phyloP scores from a whole-genome alignment of 2,329 filamentous ascomycete genomes.

The Nothophoma quercina region DNA sequence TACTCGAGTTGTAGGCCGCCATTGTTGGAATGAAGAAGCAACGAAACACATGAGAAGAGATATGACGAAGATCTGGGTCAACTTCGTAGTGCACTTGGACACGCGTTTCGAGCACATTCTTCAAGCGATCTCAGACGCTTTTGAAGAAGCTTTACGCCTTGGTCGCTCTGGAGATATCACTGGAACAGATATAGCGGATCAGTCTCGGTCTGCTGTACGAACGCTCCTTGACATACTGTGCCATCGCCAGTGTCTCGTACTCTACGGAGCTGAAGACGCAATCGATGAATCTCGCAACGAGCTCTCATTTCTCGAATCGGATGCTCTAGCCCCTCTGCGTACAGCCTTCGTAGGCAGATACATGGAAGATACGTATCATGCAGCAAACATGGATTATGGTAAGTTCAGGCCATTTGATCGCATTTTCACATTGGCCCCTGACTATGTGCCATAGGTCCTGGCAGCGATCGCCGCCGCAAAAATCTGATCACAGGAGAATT shows the following conservation, averaged over 20 bases:
- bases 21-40: slow-evolving; percentile 58
- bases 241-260: not conserved
- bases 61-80: not conserved
- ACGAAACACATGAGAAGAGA: slow-evolving; percentile 28
- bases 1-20: slow-evolving; percentile 34
- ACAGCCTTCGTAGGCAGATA: slow-evolving; percentile 29
- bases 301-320: not conserved
- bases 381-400: slow-evolving; percentile 31
- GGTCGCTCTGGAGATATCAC: too few relatives aligned
- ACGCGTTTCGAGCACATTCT: too few relatives aligned
- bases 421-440: too few relatives aligned
- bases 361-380: slow-evolving; percentile 27
- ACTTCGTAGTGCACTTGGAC: too few relatives aligned
- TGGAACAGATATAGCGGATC: too few relatives aligned
- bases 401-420: not conserved
- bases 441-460: not conserved
- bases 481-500: not conserved
- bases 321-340: not conserved
- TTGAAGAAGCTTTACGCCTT: too few relatives aligned
- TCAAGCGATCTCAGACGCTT: too few relatives aligned
- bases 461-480: not conserved
- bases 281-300: not conserved
- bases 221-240: not conserved
- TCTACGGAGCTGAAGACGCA: not conserved
- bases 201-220: too few relatives aligned